Evolutionary conservation across 768 basidiomycete genomes (phyloP), one percentile per base, ranked within the genome.

Genomic region (Boletus edulis): DNA sequence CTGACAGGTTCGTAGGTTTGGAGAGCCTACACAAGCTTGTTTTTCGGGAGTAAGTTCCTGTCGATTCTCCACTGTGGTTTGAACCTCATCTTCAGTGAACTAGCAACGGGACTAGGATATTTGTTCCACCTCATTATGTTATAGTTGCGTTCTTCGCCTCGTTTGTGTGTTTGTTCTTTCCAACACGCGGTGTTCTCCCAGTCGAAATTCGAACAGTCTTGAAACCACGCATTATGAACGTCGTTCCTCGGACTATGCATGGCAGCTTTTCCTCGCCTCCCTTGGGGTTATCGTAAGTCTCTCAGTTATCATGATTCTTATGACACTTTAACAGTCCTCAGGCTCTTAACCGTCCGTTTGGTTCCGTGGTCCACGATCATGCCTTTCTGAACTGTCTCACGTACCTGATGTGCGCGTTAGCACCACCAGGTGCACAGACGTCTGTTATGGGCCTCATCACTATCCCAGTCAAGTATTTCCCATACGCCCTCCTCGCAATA

Each of bases 391-490:
- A 86, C 61, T 80, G 81, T 59, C 72, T 94, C 60, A 78, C 80
- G 32, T 92, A 93, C 69, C 73, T 94, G 54, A 79, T 79, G 57
- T 84, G 87, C 32, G 65, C 78, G 4, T 82, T 91, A 43, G 80
- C 88, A 4, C 83, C 86, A 22, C 78, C 81, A 7, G 85, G 86
- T 24, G 64, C 83, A 10, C 83, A 82, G 62, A 86, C 89, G 14
- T 89, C 87, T 9, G 66, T 95, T 54, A 85, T 91, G 76, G 93
- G 93, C 6, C 78, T 96, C 52, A 53, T 96, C 62, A 83, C 82
- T 17, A 65, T 94, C 56, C 91, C 90, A 1, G 68, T 89, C 54
- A 72, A 73, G 57, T 94, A 87, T 70, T 81, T 86, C 55, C 89
- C 93, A 1, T 92, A 86, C 65, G 76, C 82, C 38, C 77, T 94